Conservation (phyloP, 345 rosid genomes). For the Sisymbrium altissimum region DNA sequence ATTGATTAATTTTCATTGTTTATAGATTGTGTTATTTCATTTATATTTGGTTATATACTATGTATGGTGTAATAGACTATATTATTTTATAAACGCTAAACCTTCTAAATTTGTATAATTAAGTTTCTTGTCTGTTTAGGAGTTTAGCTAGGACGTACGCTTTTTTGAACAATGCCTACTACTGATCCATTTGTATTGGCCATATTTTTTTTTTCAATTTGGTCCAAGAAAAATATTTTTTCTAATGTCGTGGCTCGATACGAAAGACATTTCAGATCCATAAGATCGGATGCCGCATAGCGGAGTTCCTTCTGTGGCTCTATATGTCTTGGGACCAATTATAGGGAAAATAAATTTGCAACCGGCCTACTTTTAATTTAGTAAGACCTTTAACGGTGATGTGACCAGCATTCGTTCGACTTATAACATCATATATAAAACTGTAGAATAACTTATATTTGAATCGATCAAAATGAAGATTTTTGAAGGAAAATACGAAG, state of each 20-base stretch:
- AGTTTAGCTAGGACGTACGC: too few relatives aligned
- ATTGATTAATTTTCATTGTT: too few relatives aligned
- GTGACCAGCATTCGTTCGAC: not conserved
- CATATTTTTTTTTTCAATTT: not conserved
- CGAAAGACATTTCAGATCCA: not conserved
- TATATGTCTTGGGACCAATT: not conserved
- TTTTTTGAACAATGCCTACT: too few relatives aligned
- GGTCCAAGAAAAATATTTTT: not conserved
- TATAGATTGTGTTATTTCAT: too few relatives aligned
- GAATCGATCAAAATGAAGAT: too few relatives aligned
- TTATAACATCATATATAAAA: too few relatives aligned
- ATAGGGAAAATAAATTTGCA: not conserved
- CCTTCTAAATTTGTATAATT: not conserved
- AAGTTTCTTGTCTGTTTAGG: too few relatives aligned
- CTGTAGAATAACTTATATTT: too few relatives aligned
- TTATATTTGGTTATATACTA: too few relatives aligned
- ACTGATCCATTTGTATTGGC: too few relatives aligned
- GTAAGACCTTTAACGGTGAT: not conserved
- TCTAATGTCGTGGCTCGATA: not conserved
- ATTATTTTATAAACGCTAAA: not conserved
- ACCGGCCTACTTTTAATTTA: not conserved
- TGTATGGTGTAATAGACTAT: too few relatives aligned
- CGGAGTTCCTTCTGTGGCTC: not conserved
- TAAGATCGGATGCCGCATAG: not conserved
- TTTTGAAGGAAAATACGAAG: too few relatives aligned